These are phyloP conservation scores for Penicillium simplicissimum DNA, from an alignment of 495 filamentous ascomycete species.

Conservation along the genomic window DNA sequence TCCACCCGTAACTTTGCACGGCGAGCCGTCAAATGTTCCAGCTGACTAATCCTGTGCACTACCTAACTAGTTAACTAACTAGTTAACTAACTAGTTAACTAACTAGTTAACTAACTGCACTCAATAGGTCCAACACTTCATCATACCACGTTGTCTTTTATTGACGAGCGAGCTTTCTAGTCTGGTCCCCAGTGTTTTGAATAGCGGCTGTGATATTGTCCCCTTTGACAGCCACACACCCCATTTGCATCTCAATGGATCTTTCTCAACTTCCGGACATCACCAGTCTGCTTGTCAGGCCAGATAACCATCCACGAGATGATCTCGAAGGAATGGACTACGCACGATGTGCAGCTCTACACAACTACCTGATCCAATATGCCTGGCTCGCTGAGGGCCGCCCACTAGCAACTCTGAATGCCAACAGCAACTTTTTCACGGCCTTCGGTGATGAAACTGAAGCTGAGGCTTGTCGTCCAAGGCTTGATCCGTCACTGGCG, in stretches of 20 bases:
- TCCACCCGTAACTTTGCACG: too few species aligned
- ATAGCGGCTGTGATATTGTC: too few species aligned
- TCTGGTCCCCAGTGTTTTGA: too few species aligned
- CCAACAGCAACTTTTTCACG: conserved; percentile 20
- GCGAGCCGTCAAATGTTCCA: too few species aligned
- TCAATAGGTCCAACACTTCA: too few species aligned
- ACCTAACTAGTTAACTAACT: too few species aligned
- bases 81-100: too few species aligned
- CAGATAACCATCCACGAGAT: conserved; percentile 23
- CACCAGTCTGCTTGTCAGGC: conserved; percentile 15
- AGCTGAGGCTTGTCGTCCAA: conserved; percentile 17
- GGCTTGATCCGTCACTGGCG: conserved; percentile 18
- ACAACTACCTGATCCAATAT: conserved; percentile 21
- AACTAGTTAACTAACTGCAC: too few species aligned
- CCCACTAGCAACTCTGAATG: conserved; percentile 19
- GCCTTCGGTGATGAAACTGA: conserved; percentile 8
- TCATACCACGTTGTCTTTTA: too few species aligned
- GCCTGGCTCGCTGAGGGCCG: conserved; percentile 21
- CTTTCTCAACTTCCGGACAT: conserved; percentile 22
- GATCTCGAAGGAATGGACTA: conserved; percentile 21
- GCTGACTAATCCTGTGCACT: too few species aligned
- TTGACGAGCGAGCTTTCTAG: too few species aligned
- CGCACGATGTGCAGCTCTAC: conserved; percentile 20
- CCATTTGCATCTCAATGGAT: conserved; percentile 15
- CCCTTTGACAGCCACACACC: neutral